Base-by-base conservation (phyloP, 176 grass and related monocot species). In the Carex pumila region DNA sequence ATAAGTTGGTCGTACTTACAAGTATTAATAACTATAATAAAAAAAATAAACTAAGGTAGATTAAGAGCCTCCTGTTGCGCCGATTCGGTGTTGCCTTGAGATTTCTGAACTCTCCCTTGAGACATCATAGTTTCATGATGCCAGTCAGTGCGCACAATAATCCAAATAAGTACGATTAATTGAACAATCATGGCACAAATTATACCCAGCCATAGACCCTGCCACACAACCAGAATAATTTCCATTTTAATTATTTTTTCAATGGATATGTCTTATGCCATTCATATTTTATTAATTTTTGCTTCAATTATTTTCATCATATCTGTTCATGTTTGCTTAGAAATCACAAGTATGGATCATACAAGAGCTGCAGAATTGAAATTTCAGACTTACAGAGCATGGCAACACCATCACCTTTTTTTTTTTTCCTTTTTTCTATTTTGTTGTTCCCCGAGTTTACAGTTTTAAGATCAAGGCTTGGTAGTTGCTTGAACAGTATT, bases 121-220 rank as follows among this genome's bases (percentile, higher is more conserved):
- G 93, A 83, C 3, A 47, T 76, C 77, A 88, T 84, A 76, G 91
- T 85, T 89, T 98, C 91, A 78, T 90, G 83, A 31, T 92, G 73
- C 96, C 96, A 98, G 69, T 85, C 80, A 11, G 88, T 95, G 70
- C 55, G 79, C 57, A 98, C 50, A 65, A 95, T 88, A 87, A 94
- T 86, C 72, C 85, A 56, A 11, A 90, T 37, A 75, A 98, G 87
- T 85, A 86, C 37, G 47, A 87, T 67, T 76, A 95, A 79, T 89
- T 98, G 92, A 59, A 95, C 86, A 62, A 85, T 36, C 86, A 98
- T 90, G 0, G 93, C 96, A 68, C 89, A 95, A 86, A 98, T 92
- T 66, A 95, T 95, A 39, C 93, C 93, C 85, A 98, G 31, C 96
- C 93, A 93, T 67, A 98, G 92, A 12, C 93, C 93, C 96, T 95